Evolutionary conservation across 2,329 filamentous ascomycete genomes (phyloP), one percentile per base, ranked within the genome.

Genomic region (Penicillium sp.): DNA sequence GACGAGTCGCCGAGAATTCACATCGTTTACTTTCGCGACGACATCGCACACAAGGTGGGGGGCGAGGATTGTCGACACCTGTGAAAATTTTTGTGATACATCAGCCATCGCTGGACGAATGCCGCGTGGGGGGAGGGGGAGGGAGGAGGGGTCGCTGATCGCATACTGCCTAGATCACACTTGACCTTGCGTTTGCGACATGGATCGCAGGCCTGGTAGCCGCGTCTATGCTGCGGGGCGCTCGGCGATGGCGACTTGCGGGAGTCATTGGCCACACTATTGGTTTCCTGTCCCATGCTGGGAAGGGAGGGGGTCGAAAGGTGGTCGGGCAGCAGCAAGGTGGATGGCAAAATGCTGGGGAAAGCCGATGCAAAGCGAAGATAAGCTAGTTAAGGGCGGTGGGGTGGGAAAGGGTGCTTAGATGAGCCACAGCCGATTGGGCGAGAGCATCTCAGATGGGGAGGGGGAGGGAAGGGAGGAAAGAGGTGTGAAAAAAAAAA

Each of bases 11-110:
- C 64, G 93, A 96, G 82, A 99, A 99, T 84, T 90, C 96, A 82
- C 95, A 99, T 71, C 97, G 90, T 77, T 98, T 98, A 80, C 89
- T 92, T 82, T 99, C 95, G 68, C 95, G 89, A 56, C 93, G 89
- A 76, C 95, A 99, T 73, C 95, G 88, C 61, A 94, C 91, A 77
- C 95, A 99, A 2, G 95, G 95, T 58, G 94, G 94, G 70, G 96
- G 92, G 77, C 93, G 88, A 26, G 95, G 95, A 71, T 95, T 94
- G 79, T 98, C 95, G 74, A 98, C 94, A 71, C 79, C 79, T 81
- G 56, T 57, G 56, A 37, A 37, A 35, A 46, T 14, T 48, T 52
- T 55, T 51, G 43, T 57, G 52, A 65, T 68, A 51, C 69, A 65
- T 59, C 56, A 65, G 60, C 40, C 52, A 53, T 30, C 38, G 35